A percentile compares a stretch with the other conserved stretches of the same genome.
Conservation (phyloP, 192 early-diverging fungal genomes). For the Helicostylum pulchrum region DNA sequence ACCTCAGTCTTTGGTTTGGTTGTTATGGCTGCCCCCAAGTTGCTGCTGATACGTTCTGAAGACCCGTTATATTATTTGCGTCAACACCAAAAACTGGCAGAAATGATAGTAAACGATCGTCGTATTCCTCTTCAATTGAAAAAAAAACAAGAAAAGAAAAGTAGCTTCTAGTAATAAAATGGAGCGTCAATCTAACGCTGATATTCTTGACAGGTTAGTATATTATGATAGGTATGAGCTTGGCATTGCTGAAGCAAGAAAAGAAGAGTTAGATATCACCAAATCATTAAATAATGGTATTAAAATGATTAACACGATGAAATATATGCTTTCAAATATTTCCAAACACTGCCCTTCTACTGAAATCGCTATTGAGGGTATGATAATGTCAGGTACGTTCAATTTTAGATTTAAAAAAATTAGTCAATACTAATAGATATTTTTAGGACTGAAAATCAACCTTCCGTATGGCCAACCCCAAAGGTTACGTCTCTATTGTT, state of each 20-base stretch:
- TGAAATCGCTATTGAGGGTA: background rate
- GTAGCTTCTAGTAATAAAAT: background rate
- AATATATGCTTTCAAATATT: background rate
- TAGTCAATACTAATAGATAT: conserved; percentile 12
- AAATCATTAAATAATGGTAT: conserved; percentile 4
- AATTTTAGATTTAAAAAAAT: conserved; percentile 3
- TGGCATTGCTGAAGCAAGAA: background rate
- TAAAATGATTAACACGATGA: background rate
- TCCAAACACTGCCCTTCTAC: background rate
- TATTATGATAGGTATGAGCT: background rate
- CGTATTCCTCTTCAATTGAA: too few relatives aligned
- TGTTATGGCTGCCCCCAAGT: too few relatives aligned
- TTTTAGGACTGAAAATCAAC: background rate
- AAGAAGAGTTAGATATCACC: background rate
- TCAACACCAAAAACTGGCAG: too few relatives aligned
- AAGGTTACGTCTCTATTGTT: background rate
- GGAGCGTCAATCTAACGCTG: background rate
- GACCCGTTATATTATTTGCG: too few relatives aligned
- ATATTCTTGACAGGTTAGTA: background rate
- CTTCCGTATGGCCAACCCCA: background rate
- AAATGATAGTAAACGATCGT: too few relatives aligned
- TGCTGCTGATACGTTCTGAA: too few relatives aligned
- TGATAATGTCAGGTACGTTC: conserved; percentile 7
- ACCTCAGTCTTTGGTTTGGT: too few relatives aligned
- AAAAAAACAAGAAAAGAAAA: background rate